These are phyloP conservation scores for Backusella mclennaniae DNA, from an alignment of 192 early-diverging fungal genomes.

Conservation along the genomic window DNA sequence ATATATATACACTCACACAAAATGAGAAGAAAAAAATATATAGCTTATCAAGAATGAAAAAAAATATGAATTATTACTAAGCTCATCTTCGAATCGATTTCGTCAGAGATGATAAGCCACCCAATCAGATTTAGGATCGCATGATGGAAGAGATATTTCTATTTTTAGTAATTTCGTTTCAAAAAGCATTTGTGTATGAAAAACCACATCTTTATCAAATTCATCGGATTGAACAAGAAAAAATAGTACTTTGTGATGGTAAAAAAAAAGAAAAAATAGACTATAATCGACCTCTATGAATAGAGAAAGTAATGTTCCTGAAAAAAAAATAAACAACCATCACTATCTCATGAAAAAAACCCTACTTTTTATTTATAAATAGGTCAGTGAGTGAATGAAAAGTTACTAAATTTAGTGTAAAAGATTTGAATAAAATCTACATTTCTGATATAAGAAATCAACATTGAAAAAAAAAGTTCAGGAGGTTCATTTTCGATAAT, in stretches of 20 bases:
- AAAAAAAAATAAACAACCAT: neutral
- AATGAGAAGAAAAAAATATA: neutral
- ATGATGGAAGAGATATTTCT: neutral
- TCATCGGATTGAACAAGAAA: too few species aligned
- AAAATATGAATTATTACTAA: neutral
- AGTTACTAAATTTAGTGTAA: neutral
- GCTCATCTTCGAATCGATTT: neutral
- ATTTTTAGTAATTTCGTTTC: too few species aligned
- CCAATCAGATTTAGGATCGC: neutral
- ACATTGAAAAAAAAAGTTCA: neutral
- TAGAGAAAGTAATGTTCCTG: neutral
- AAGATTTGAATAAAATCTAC: neutral
- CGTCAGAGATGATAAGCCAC: slow-evolving; percentile 18
- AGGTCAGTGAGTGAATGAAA: neutral
- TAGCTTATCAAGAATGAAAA: neutral
- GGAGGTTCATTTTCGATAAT: neutral
- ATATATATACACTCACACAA: neutral
- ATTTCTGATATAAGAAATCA: neutral
- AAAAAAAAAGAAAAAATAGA: too few species aligned
- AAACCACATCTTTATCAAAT: too few species aligned
- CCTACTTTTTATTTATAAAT: neutral
- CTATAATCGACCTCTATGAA: too few species aligned
- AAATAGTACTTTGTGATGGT: too few species aligned
- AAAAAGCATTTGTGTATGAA: too few species aligned
- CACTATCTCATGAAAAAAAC: neutral